Conservation (phyloP, 2,329 filamentous ascomycete species). For the Ophiosphaerella korrae region DNA sequence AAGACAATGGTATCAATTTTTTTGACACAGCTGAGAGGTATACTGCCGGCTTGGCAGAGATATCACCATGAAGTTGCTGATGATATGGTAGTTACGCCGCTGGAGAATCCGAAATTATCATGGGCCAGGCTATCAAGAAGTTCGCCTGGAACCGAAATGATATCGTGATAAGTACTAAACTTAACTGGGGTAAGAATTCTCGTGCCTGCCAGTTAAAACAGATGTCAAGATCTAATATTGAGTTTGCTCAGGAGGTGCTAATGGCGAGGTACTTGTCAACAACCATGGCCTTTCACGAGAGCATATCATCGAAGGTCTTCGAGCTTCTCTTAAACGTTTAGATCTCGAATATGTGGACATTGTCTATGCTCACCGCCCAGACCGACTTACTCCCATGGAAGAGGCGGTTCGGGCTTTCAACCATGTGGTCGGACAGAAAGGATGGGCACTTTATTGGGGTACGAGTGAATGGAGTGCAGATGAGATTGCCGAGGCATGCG, state of each 20-base stretch:
- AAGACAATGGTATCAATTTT: constrained; percentile 57
- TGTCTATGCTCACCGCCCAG: constrained; percentile 72
- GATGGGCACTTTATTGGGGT: constrained; percentile 71
- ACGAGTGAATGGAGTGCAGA: constrained; percentile 64
- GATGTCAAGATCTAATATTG: too few species aligned
- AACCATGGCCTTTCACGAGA: constrained; percentile 72
- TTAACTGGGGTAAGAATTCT: neutral
- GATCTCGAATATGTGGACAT: constrained; percentile 69
- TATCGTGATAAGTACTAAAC: constrained; percentile 54
- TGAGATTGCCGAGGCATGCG: constrained; percentile 65
- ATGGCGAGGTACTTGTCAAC: constrained; percentile 52
- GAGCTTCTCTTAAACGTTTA: constrained; percentile 64
- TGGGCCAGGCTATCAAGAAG: constrained; percentile 62
- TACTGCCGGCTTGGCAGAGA: too few species aligned
- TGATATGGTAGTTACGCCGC: constrained; percentile 47
- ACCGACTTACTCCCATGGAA: constrained; percentile 71
- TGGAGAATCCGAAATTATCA: constrained; percentile 60
- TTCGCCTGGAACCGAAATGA: constrained; percentile 60
- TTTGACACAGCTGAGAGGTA: constrained; percentile 33
- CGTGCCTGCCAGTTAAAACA: too few species aligned
- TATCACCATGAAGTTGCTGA: too few species aligned
- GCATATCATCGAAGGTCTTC: constrained; percentile 71
- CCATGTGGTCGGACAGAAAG: constrained; percentile 66
- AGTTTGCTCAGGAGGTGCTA: too few species aligned
- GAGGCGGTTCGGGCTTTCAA: constrained; percentile 75